Evolutionary conservation across 495 filamentous ascomycete species (phyloP).

Genomic region (Penicillium cataractarum): DNA sequence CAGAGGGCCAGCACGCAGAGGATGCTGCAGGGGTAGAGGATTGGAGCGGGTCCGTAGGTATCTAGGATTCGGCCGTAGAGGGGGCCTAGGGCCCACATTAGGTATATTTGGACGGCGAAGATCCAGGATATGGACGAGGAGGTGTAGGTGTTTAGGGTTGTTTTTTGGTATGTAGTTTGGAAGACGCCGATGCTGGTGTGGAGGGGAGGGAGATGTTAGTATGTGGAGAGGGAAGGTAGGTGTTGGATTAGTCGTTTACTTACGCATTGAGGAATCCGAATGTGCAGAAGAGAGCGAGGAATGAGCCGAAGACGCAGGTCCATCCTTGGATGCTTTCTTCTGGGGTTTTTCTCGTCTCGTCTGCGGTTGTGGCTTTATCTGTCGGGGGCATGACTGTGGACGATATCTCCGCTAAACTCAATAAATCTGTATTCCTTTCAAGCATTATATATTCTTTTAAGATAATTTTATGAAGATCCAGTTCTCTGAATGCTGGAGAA

Average conservation of each 20-base stretch:
- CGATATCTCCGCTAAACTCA: not conserved
- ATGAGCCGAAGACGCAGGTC: conserved; percentile 31
- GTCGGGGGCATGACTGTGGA: not conserved
- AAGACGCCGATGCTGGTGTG: not conserved
- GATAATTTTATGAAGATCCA: no score
- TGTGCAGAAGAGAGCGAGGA: conserved; percentile 25
- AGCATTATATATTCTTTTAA: not conserved
- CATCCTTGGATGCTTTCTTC: conserved; percentile 35
- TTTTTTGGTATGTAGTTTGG: not conserved
- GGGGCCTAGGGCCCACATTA: not conserved
- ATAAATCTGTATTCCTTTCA: not conserved
- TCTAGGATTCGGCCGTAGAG: conserved; percentile 2
- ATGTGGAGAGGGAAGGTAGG: not conserved
- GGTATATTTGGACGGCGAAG: not conserved
- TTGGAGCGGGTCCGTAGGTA: not conserved
- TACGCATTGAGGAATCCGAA: conserved; percentile 39
- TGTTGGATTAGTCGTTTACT: not conserved
- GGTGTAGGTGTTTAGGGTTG: not conserved
- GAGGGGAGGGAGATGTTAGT: not conserved
- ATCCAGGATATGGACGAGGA: not conserved
- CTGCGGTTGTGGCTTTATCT: not conserved
- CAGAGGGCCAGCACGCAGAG: not conserved
- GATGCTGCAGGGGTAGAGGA: conserved; percentile 2
- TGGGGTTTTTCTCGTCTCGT: conserved; percentile 19
- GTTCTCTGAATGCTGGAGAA: no score